phyloP scores from a whole-genome alignment of 2,329 filamentous ascomycete genomes.

The Pseudogymnoascus pannorum region DNA sequence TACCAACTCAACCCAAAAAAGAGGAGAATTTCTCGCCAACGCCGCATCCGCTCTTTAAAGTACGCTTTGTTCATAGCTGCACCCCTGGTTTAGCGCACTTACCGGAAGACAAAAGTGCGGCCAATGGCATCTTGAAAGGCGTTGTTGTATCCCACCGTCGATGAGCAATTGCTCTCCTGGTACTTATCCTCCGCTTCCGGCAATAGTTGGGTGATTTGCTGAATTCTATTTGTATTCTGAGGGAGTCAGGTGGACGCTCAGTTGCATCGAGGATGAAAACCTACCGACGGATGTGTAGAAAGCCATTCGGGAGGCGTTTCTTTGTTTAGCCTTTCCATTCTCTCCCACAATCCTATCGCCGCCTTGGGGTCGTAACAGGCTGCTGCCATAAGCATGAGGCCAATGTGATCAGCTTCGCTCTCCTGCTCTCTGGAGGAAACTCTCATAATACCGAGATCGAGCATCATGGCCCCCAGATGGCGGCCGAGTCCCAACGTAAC shows the following conservation, averaged over 20 bases:
- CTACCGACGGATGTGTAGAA: conserved; percentile 67
- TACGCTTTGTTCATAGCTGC: not conserved
- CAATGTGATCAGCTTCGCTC: conserved; percentile 73
- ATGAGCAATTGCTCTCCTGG: conserved; percentile 43
- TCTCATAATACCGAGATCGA: conserved; percentile 57
- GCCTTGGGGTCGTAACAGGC: conserved; percentile 67
- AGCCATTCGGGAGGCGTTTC: conserved; percentile 58
- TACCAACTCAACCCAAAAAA: not conserved
- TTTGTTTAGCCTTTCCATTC: conserved; percentile 51
- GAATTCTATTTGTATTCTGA: conserved; percentile 54
- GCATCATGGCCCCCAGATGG: conserved; percentile 19
- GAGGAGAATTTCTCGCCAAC: not conserved
- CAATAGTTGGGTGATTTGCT: conserved; percentile 59
- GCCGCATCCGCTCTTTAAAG: conserved; percentile 6
- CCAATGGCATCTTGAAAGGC: conserved; percentile 5
- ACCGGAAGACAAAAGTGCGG: not conserved
- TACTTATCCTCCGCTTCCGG: conserved; percentile 49
- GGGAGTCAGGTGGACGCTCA: conserved; percentile 15
- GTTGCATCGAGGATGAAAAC: conserved; percentile 23
- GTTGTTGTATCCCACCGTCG: conserved; percentile 13
- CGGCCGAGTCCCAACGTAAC: conserved; percentile 21
- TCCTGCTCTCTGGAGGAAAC: conserved; percentile 67
- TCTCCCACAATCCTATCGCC: conserved; percentile 58
- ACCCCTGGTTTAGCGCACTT: not conserved
- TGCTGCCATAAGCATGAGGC: conserved; percentile 75